Percentiles rank a stretch among this genome's conserved stretches.
phyloP scores from a whole-genome alignment of 768 basidiomycete species.

The Rubroboletus satanas region DNA sequence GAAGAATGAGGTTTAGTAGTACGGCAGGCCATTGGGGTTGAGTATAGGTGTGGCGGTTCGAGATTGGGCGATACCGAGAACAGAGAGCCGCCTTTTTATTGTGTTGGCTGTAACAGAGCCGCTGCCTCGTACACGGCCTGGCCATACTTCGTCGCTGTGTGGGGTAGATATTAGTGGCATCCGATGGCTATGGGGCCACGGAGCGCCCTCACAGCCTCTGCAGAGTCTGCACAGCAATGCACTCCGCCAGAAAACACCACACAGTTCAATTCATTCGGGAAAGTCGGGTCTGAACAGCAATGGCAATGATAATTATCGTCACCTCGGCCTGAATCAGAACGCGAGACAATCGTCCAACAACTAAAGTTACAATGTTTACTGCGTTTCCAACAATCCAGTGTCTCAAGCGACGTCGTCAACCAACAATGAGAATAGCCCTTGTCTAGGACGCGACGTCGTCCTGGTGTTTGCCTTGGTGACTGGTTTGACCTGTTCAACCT shows the following conservation, averaged over 20 bases:
- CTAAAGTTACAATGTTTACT: neutral
- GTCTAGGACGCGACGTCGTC: constrained; percentile 7
- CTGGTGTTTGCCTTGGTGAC: constrained; percentile 24
- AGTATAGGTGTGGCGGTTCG: neutral
- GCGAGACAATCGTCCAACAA: neutral
- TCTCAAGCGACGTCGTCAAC: constrained; percentile 36
- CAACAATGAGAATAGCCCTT: constrained; percentile 40
- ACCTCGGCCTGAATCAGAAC: neutral
- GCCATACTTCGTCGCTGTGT: too few relatives aligned
- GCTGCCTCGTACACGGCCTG: too few relatives aligned
- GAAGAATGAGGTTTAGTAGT: neutral
- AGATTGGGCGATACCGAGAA: neutral
- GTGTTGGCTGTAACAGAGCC: neutral
- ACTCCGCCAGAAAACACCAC: too few relatives aligned
- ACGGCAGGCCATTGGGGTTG: neutral
- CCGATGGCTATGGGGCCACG: too few relatives aligned
- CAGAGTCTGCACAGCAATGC: neutral
- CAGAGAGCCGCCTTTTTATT: neutral
- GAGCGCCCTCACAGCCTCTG: too few relatives aligned
- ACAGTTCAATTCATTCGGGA: too few relatives aligned
- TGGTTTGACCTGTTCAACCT: constrained; percentile 13
- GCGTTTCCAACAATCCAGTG: neutral
- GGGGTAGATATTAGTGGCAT: too few relatives aligned
- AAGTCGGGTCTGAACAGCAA: neutral
- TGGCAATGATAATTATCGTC: neutral